phyloP scores from a whole-genome alignment of 2,329 filamentous ascomycete genomes.

The Hypoxylon sp. region DNA sequence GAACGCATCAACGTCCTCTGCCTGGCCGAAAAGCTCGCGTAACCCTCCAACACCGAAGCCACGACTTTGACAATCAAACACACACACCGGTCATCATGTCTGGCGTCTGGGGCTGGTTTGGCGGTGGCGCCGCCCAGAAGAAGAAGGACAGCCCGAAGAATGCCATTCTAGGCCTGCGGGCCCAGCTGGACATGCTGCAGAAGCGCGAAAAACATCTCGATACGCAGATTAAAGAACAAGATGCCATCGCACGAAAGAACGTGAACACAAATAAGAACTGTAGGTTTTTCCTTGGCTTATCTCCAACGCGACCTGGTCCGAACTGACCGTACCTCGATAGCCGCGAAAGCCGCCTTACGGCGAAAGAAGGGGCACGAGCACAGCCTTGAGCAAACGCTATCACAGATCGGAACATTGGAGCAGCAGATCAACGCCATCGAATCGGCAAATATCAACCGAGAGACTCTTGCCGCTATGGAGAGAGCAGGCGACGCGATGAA shows the following conservation, averaged over 20 bases:
- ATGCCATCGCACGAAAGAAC: constrained; percentile 86
- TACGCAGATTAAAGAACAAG: constrained; percentile 92
- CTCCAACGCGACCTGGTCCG: constrained; percentile 27
- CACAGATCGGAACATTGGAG: constrained; percentile 91
- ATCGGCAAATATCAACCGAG: constrained; percentile 97
- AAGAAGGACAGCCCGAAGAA: constrained; percentile 96
- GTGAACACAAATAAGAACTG: constrained; percentile 89
- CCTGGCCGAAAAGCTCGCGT: background rate
- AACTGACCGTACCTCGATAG: constrained; percentile 56
- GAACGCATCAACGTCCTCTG: constrained; percentile 17
- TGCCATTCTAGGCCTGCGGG: constrained; percentile 86
- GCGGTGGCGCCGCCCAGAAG: constrained; percentile 81
- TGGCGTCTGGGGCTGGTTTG: constrained; percentile 88
- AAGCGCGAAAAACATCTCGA: constrained; percentile 94
- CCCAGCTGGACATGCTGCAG: constrained; percentile 95
- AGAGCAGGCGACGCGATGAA: constrained; percentile 90
- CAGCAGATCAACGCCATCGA: constrained; percentile 97
- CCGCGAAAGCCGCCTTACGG: constrained; percentile 86
- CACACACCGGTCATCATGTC: constrained; percentile 58
- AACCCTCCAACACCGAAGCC: background rate
- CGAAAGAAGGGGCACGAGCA: constrained; percentile 96
- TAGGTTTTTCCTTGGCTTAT: constrained; percentile 56
- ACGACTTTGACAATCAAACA: constrained; percentile 17
- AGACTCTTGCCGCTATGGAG: constrained; percentile 94
- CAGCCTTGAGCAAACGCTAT: constrained; percentile 86